Conservation (phyloP, 2,329 filamentous ascomycete species). For the Aspergillus ustus region DNA sequence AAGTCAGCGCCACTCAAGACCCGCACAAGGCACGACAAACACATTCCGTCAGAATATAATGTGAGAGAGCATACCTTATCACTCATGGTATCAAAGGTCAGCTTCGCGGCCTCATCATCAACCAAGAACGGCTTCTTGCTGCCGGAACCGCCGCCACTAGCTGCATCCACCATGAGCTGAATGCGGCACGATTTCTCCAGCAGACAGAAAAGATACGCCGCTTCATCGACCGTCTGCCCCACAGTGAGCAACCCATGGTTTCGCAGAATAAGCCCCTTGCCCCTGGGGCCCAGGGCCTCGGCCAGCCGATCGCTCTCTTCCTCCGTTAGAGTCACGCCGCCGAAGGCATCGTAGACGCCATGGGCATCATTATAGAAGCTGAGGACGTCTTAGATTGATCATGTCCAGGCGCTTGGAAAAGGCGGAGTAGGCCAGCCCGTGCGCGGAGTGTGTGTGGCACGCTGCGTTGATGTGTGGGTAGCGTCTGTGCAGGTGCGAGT, state of each 20-base stretch:
- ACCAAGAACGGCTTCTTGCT: too few relatives aligned
- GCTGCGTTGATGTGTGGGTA: slow-evolving; percentile 53
- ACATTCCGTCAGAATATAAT: too few relatives aligned
- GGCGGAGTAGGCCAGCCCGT: slow-evolving; percentile 49
- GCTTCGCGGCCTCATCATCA: too few relatives aligned
- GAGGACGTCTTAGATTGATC: slow-evolving; percentile 43
- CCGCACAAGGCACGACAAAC: too few relatives aligned
- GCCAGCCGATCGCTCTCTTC: slow-evolving; percentile 54
- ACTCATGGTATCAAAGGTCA: too few relatives aligned
- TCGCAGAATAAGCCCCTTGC: slow-evolving; percentile 30
- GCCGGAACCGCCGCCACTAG: too few relatives aligned
- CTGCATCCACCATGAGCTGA: too few relatives aligned
- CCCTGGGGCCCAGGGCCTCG: slow-evolving; percentile 27
- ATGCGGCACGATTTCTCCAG: too few relatives aligned
- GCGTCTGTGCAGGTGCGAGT: slow-evolving; percentile 50
- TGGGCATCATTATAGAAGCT: slow-evolving; percentile 32
- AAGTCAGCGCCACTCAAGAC: too few relatives aligned
- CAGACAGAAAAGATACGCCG: too few relatives aligned
- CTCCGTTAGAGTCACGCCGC: slow-evolving; percentile 51
- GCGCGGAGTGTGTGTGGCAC: slow-evolving; percentile 50
- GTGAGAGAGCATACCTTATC: too few relatives aligned
- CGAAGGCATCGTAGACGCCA: slow-evolving; percentile 49
- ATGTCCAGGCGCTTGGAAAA: slow-evolving; percentile 51
- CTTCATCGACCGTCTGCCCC: too few relatives aligned
- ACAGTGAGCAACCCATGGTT: slow-evolving; percentile 40